These are phyloP conservation scores for Xylaria venustula DNA, from an alignment of 495 filamentous ascomycete species.

Conservation along the genomic window DNA sequence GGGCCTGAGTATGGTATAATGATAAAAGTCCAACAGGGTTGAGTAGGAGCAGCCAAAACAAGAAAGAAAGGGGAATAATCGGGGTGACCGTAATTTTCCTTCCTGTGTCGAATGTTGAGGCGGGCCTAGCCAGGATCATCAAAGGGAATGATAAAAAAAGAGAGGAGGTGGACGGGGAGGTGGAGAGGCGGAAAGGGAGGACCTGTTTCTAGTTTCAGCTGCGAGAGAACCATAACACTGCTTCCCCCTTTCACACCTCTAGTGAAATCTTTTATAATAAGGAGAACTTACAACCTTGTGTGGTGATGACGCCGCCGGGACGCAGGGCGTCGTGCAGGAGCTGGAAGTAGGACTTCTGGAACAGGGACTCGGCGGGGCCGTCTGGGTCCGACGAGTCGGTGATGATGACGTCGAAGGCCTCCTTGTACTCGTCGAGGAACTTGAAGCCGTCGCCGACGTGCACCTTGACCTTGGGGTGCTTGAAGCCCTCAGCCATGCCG, in stretches of 20 bases:
- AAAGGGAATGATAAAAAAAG: conserved; percentile 12
- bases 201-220: conserved; percentile 24
- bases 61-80: not conserved
- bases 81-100: not conserved
- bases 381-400: conserved; percentile 97
- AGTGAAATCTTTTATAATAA: conserved; percentile 36
- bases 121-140: conserved; percentile 6
- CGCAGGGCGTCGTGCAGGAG: conserved; percentile 82
- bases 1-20: too few species aligned
- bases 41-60: not conserved
- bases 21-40: not conserved
- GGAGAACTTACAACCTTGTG: conserved; percentile 98
- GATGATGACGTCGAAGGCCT: conserved; percentile 99
- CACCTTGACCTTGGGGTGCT: conserved; percentile 87
- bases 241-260: not conserved
- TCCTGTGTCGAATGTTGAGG: not conserved
- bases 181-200: conserved; percentile 8
- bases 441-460: conserved; percentile 98
- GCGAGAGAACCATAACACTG: conserved; percentile 15
- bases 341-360: conserved; percentile 99
- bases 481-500: conserved; percentile 86
- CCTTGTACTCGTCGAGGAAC: conserved; percentile 88
- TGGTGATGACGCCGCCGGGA: conserved; percentile 97
- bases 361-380: conserved; percentile 90
- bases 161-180: conserved; percentile 23